Percentiles rank a stretch among this genome's conserved stretches.
phyloP scores from a whole-genome alignment of 148 eudicot species.

The Silene conica region DNA sequence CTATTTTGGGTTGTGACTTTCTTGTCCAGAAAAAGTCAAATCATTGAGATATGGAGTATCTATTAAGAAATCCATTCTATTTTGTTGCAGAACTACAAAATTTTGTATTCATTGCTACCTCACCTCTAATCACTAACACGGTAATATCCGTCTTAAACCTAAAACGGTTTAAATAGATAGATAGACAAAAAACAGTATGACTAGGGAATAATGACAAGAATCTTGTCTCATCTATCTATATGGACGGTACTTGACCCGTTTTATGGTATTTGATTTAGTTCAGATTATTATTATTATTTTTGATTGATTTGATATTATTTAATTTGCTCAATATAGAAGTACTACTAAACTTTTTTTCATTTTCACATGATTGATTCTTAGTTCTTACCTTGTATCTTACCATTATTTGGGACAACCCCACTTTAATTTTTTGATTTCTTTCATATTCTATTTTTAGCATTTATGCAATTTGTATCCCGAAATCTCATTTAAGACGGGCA shows the following conservation, averaged over 20 bases:
- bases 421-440: not conserved
- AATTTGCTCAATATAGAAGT: not conserved
- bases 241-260: not conserved
- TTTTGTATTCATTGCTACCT: too few relatives aligned
- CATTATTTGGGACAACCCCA: conserved; percentile 11
- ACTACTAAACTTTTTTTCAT: not conserved
- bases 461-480: not conserved
- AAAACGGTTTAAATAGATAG: too few relatives aligned
- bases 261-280: not conserved
- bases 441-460: not conserved
- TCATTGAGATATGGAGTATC: conserved; percentile 10
- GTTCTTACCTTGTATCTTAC: conserved; percentile 18
- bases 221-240: too few relatives aligned
- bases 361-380: not conserved
- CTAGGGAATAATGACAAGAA: too few relatives aligned
- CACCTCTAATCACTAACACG: too few relatives aligned
- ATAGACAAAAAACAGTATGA: too few relatives aligned
- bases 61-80: too few relatives aligned
- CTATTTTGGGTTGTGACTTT: conserved; percentile 22
- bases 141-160: too few relatives aligned
- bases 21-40: conserved; percentile 18
- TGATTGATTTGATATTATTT: conserved; percentile 15
- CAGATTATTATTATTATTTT: not conserved
- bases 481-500: too few relatives aligned
- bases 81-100: too few relatives aligned